A percentile compares a stretch with the other conserved stretches of the same genome.
Evolutionary conservation across 2,329 filamentous ascomycete genomes (phyloP).

Genomic region (Aspergillus sp.): DNA sequence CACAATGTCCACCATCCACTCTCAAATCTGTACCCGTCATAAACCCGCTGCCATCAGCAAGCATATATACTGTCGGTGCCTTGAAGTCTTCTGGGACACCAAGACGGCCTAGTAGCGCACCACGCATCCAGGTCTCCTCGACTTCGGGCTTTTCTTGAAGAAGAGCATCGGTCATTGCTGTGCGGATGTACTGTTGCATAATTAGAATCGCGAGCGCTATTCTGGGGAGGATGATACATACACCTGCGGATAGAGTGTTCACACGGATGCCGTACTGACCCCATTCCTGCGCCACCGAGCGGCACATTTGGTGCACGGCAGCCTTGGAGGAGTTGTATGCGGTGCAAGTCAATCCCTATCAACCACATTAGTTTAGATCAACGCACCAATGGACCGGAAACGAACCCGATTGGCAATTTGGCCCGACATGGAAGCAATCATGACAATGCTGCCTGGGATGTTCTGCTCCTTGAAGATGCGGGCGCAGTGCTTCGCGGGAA

Average conservation of each 20-base stretch:
- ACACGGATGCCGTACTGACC: conserved; percentile 69
- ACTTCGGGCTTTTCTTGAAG: conserved; percentile 52
- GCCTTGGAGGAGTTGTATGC: conserved; percentile 59
- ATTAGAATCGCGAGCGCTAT: not conserved
- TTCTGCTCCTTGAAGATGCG: conserved; percentile 58
- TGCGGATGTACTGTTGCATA: conserved; percentile 47
- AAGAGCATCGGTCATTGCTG: conserved; percentile 52
- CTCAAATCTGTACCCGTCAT: conserved; percentile 45
- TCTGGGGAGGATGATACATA: conserved; percentile 23
- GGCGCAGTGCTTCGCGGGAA: conserved; percentile 37
- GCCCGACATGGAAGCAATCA: conserved; percentile 72
- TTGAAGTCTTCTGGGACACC: conserved; percentile 49
- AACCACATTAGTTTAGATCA: not conserved
- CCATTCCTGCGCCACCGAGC: conserved; percentile 53
- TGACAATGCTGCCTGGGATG: conserved; percentile 61
- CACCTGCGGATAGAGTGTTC: conserved; percentile 76
- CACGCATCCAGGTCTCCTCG: conserved; percentile 56
- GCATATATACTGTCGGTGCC: conserved; percentile 39
- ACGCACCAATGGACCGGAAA: not conserved
- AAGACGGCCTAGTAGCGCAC: conserved; percentile 53
- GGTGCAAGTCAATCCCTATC: conserved; percentile 61
- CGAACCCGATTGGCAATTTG: conserved; percentile 61
- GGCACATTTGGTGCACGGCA: conserved; percentile 52
- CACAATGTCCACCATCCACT: conserved; percentile 45
- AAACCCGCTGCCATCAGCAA: conserved; percentile 41